phyloP scores from a whole-genome alignment of 768 basidiomycete species.

The Serpula lacrymans region DNA sequence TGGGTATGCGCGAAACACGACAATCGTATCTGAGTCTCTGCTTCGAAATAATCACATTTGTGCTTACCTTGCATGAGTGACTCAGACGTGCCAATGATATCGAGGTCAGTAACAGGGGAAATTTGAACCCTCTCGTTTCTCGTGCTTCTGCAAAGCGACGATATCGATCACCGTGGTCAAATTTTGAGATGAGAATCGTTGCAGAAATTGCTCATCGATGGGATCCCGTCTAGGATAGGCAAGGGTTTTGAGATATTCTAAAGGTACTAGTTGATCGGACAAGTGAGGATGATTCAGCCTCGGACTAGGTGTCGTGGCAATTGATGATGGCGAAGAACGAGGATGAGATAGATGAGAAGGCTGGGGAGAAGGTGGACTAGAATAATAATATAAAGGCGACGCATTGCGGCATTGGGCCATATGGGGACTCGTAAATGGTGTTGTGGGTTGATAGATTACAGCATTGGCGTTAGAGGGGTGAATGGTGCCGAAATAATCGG shows the following conservation, averaged over 20 bases:
- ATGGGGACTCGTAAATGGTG: constrained; percentile 32
- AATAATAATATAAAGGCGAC: constrained; percentile 17
- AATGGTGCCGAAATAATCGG: too few species aligned
- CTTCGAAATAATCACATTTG: too few species aligned
- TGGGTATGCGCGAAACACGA: too few species aligned
- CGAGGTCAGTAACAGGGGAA: too few species aligned
- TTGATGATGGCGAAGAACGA: constrained; percentile 37
- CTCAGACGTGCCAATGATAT: too few species aligned
- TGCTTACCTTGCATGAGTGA: too few species aligned
- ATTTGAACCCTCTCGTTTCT: too few species aligned
- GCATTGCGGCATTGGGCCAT: constrained; percentile 19
- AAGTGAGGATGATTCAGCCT: constrained; percentile 18
- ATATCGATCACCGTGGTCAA: too few species aligned
- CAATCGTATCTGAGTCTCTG: too few species aligned
- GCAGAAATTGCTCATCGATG: constrained; percentile 59
- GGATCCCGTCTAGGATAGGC: constrained; percentile 58
- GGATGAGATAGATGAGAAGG: constrained; percentile 28
- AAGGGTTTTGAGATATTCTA: constrained; percentile 56
- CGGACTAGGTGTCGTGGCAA: constrained; percentile 35
- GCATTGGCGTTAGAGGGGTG: constrained; percentile 18
- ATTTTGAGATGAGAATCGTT: constrained; percentile 44
- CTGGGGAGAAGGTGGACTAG: constrained; percentile 23
- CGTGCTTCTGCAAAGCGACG: too few species aligned
- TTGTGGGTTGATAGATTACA: constrained; percentile 24
- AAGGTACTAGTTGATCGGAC: constrained; percentile 50